Evolutionary conservation across 768 basidiomycete genomes (phyloP), one percentile per base, ranked within the genome.

Genomic region (Lentinula edodes): DNA sequence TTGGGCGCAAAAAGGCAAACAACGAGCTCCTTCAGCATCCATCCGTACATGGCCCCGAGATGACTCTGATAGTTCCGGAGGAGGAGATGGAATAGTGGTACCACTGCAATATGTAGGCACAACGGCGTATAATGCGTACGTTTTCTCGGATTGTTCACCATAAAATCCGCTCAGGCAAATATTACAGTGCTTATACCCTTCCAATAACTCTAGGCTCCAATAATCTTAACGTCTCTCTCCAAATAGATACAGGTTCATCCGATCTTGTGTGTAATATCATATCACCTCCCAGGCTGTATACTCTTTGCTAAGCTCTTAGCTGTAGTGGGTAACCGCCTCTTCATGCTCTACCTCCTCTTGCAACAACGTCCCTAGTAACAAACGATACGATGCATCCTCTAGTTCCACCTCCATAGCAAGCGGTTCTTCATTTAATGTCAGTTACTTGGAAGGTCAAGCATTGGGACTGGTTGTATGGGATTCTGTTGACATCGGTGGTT

Each of bases 161-260:
- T 39, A 42, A 43, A 28, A 12, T 10, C 59, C 16, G 35, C 51
- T 18, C 36, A 38, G 56, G 42, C 42, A 60, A 59, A 65, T 13
- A 36, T 52, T 56, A 18, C 36, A 91, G 90, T 32, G 78, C 82
- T 5, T 91, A 92, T 69, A 85, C 85, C 2, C 71, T 90, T n/a
- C 77, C 84, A 3, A 74, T 88, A 5, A 71, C 67, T 18, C 75
- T 90, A 23, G 89, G 90, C 10, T 58, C 70, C 6, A 72, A 69
- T 8, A 68, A 68, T 36, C 80, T 88, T 60, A 79, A 77, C 23
- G 72, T 88, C 23, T 84, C 81, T 6, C 73, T 92, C 2, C 90
- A 91, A 68, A 80, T 93, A 41, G 91, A 93, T 66, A 90, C 88
- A 0, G 91, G 91, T 34, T 92, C 91, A 0, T 89, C 89, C 0